Percentiles rank a stretch among this genome's conserved stretches.
Evolutionary conservation across 1,284 basidiomycete genomes (phyloP).

Genomic region (Cryptococcus jaspeensis): DNA sequence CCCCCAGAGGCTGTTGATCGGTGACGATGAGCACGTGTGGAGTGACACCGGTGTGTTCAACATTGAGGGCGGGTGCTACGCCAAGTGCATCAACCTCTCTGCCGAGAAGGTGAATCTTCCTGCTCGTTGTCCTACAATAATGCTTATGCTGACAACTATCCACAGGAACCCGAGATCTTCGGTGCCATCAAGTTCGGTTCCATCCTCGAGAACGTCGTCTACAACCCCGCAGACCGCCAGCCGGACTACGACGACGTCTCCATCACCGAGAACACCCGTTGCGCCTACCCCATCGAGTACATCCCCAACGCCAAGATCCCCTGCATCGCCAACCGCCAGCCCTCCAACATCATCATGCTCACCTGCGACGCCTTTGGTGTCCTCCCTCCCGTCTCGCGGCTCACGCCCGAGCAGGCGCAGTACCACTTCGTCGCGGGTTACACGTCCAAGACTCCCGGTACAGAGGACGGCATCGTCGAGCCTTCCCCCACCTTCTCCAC

Average conservation of each 20-base stretch:
- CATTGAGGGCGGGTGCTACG: constrained; percentile 99
- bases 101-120: constrained; percentile 62
- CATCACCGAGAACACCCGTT: constrained; percentile 99
- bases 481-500: constrained; percentile 99
- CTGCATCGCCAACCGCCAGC: constrained; percentile 78
- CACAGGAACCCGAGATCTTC: constrained; percentile 92
- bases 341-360: constrained; percentile 90
- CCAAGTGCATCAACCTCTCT: constrained; percentile 96
- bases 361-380: constrained; percentile 99
- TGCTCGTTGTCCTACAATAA: not conserved
- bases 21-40: constrained; percentile 98
- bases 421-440: constrained; percentile 98
- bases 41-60: constrained; percentile 98
- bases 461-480: constrained; percentile 96
- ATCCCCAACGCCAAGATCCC: constrained; percentile 96
- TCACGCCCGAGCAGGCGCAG: constrained; percentile 91
- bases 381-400: constrained; percentile 89
- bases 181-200: constrained; percentile 92
- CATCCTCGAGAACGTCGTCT: constrained; percentile 99
- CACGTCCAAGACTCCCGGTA: constrained; percentile 85
- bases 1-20: constrained; percentile 84
- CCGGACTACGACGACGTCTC: constrained; percentile 95
- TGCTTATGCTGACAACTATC: too few relatives aligned
- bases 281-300: constrained; percentile 95
- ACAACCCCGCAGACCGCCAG: constrained; percentile 79